phyloP scores from a whole-genome alignment of 345 rosid species.

The Abelmoschus esculentus region DNA sequence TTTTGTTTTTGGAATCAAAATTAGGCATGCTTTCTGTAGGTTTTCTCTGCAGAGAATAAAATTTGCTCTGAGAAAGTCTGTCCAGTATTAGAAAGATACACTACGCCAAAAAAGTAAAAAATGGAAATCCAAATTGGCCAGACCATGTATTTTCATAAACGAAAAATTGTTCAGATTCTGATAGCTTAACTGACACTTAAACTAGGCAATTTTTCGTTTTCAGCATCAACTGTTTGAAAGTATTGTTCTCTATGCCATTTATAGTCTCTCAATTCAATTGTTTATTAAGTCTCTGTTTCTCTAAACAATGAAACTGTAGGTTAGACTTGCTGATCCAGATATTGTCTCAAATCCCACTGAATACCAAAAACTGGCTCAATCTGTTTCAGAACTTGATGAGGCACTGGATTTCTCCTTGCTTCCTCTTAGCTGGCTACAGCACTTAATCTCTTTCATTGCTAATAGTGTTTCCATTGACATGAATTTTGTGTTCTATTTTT shows the following conservation, averaged over 20 bases:
- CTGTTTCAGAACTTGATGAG: slow-evolving; percentile 84
- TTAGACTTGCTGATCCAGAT: slow-evolving; percentile 86
- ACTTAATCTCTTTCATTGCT: neutral
- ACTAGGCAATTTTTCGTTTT: neutral
- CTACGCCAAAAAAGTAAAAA: too few species aligned
- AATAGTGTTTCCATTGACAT: slow-evolving; percentile 5
- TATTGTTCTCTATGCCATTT: neutral
- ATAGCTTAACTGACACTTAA: too few species aligned
- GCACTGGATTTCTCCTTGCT: slow-evolving; percentile 25
- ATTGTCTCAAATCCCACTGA: slow-evolving; percentile 69
- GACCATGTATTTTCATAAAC: too few species aligned
- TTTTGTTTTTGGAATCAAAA: too few species aligned
- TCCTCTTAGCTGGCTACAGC: neutral
- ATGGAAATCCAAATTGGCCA: too few species aligned
- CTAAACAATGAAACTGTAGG: slow-evolving; percentile 28
- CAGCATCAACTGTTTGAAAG: neutral
- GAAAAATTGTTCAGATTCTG: too few species aligned
- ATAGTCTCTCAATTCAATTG: neutral
- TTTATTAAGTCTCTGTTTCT: slow-evolving; percentile 9
- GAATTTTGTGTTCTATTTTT: neutral
- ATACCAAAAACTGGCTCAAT: slow-evolving; percentile 84
- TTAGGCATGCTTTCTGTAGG: too few species aligned
- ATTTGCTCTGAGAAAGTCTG: too few species aligned
- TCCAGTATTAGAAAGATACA: too few species aligned
- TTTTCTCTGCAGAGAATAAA: too few species aligned